phyloP scores from a whole-genome alignment of 2,329 filamentous ascomycete genomes.

The Colletotrichum sublineola region DNA sequence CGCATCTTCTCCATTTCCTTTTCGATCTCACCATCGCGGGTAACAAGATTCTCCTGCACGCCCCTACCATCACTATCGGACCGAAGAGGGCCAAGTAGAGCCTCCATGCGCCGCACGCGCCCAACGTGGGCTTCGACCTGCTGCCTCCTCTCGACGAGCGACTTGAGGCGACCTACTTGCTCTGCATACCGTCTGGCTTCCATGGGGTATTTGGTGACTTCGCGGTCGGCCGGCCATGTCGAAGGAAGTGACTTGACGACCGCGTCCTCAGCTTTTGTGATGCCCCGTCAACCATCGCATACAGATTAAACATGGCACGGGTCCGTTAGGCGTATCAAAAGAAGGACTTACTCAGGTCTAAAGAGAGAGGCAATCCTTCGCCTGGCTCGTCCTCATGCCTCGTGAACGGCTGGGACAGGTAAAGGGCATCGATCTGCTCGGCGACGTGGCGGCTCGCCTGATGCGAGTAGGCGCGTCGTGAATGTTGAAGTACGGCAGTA shows the following conservation, averaged over 20 bases:
- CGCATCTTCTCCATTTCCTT: constrained; percentile 76
- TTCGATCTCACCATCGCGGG: constrained; percentile 74
- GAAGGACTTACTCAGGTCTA: constrained; percentile 59
- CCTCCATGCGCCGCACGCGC: constrained; percentile 63
- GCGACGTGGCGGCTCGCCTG: constrained; percentile 79
- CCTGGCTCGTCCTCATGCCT: constrained; percentile 53
- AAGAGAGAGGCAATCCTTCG: constrained; percentile 55
- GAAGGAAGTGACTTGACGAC: constrained; percentile 62
- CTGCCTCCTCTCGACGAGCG: constrained; percentile 62
- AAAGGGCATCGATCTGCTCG: constrained; percentile 78
- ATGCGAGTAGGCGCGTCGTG: constrained; percentile 74
- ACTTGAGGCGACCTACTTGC: constrained; percentile 62
- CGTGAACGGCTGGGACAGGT: constrained; percentile 59
- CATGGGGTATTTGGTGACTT: constrained; percentile 53
- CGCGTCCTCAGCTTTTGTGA: constrained; percentile 54
- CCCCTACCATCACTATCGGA: constrained; percentile 49
- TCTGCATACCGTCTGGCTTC: constrained; percentile 67
- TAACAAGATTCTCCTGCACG: constrained; percentile 76
- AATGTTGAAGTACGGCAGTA: constrained; percentile 73
- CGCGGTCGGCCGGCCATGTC: constrained; percentile 60
- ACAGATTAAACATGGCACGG: not conserved
- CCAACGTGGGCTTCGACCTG: constrained; percentile 57
- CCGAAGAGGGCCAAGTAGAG: constrained; percentile 64
- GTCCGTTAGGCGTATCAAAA: not conserved
- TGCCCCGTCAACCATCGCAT: constrained; percentile 1